A percentile compares a stretch with the other conserved stretches of the same genome.
phyloP scores from a whole-genome alignment of 2,329 filamentous ascomycete species.

The Atkinsonella texensis region DNA sequence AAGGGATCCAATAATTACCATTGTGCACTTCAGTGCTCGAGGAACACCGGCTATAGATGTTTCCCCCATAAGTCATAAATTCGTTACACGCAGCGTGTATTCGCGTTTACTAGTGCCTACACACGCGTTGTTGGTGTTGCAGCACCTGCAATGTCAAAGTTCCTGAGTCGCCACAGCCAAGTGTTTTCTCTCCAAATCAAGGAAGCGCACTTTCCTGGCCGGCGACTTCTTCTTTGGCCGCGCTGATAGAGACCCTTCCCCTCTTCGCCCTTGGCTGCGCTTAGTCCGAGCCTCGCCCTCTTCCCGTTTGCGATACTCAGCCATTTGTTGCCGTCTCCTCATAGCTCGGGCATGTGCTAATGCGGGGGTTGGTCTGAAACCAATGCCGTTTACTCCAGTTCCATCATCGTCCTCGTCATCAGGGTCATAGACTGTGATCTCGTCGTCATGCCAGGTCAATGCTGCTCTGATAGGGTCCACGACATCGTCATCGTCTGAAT shows the following conservation, averaged over 20 bases:
- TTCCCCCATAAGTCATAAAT: background rate
- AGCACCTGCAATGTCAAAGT: background rate
- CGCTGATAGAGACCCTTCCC: constrained; percentile 15
- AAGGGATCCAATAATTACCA: background rate
- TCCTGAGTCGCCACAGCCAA: constrained; percentile 17
- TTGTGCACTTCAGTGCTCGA: background rate
- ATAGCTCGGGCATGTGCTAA: constrained; percentile 44
- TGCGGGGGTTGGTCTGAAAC: constrained; percentile 51
- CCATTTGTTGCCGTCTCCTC: constrained; percentile 48
- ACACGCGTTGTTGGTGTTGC: background rate
- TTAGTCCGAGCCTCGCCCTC: constrained; percentile 46
- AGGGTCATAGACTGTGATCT: constrained; percentile 55
- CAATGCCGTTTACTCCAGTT: constrained; percentile 54
- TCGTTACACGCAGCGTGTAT: background rate
- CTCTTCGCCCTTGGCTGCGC: constrained; percentile 39
- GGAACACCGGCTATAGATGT: background rate
- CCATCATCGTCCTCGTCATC: constrained; percentile 56
- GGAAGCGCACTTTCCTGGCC: constrained; percentile 27
- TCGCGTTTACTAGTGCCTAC: background rate
- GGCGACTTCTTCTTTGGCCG: constrained; percentile 16
- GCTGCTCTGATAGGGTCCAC: constrained; percentile 44
- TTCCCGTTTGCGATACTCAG: constrained; percentile 49
- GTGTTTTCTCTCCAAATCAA: constrained; percentile 24
- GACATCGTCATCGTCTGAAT: constrained; percentile 22
- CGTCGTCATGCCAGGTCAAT: constrained; percentile 55